Evolutionary conservation across 352 stramenopile species (phyloP), one percentile per base, ranked within the genome.

Genomic region (Globisporangium nagaii): DNA sequence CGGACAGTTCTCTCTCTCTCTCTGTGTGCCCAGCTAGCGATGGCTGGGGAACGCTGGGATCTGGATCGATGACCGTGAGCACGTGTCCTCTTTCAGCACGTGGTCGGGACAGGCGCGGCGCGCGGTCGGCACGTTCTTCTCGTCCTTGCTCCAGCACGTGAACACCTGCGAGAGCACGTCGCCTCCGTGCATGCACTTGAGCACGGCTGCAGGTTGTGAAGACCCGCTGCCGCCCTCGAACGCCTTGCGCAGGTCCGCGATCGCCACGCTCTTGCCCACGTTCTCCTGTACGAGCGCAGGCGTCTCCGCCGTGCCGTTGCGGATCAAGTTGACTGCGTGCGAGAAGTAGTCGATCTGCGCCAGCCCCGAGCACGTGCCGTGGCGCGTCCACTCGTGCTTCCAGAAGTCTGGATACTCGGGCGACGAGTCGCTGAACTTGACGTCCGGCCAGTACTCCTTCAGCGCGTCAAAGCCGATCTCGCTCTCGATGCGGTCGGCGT

Each of bases 381-480:
- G 93, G 46, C 94, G 92, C 20, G 64, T 86, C 93, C 93, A 98
- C 65, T 98, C 93, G 65, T 98, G 93, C 53, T 84, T 74, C 91
- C 91, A 98, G 58, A 98, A 98, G 34, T 87, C 72, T 22, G 65
- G 68, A 71, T 87, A 95, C 64, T 75, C 48, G 1, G 67, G 64
- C 13, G 73, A 82, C 11, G 50, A 41, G 36, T 71, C 63, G 46
- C 40, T 55, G 62, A 71, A 72, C 64, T 97, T 94, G 62, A 96
- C 86, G 62, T 96, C 79, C 17, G 88, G 88, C 88, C 88, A 97
- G 56, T 73, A 92, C 56, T 88, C 48, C 32, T 85, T 70, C 39
- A 97, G 70, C 31, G 64, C 70, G 40, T 85, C 77, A 35, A 92
- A 57, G 4, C 88, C 88, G 20, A 96, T 66, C 42, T 66, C 73